Base-by-base conservation (phyloP, 1,284 basidiomycete species). In the Rhodotorula sp. region DNA sequence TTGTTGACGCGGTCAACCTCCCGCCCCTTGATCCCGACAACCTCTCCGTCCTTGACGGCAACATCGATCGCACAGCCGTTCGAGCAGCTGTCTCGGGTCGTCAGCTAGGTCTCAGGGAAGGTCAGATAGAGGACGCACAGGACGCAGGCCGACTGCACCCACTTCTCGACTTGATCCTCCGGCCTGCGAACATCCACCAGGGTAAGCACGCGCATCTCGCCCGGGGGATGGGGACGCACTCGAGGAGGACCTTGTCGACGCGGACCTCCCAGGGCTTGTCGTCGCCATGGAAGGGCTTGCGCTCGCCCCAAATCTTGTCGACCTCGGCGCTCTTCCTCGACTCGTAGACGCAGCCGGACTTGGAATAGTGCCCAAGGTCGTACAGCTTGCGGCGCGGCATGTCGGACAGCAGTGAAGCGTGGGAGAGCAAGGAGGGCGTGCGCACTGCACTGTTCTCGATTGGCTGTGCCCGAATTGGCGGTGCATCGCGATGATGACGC, bases 31-130 rank as follows among this genome's bases (percentile, higher is more conserved):
- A 66, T 29, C 3, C 51, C 65, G 39, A 66, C 65, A 22, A 66
- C 57, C 39, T 66, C 34, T 15, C 65, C 65, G 39, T 66, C 65
- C 50, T 66, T 66, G 21, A 61, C 58, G 6, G 58, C 65, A 32
- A 66, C 51, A 32, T 66, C 65, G 32, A 66, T 55, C 7, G 39
- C 65, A 51, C 65, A 66, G 6, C 65, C 65, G 51, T 66, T 66
- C 51, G 65, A 66, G 58, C 65, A 63, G 3, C 61, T 63, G 51
- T 8, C 8, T 4, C 22, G 36, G 1, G 27, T 3, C 15, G 8
- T 56, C 48, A 50, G 48, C 8, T 21, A 27, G 34, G 34, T 41
- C n/a, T n/a, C 36, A 22, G 22, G 13, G n/a, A 22, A 21, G 32
- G 37, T 21, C 44, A 21, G 50, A 10, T 7, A 1, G 8, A n/a